Evolutionary conservation across 805 yeast species (phyloP).

Genomic region (Candida saitoana): DNA sequence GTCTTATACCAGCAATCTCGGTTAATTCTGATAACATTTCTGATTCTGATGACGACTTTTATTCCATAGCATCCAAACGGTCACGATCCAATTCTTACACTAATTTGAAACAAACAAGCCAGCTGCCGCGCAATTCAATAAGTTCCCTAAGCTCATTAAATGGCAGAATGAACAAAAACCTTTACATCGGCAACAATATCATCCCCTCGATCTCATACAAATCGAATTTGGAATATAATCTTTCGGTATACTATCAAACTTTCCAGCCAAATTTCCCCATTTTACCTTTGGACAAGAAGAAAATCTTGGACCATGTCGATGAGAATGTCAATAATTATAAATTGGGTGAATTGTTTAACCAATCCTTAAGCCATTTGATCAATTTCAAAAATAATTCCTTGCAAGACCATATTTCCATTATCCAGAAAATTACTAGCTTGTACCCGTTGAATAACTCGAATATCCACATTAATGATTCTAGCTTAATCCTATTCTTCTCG

Average conservation of each 20-base stretch:
- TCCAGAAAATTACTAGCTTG: constrained; percentile 30
- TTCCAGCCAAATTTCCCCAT: constrained; percentile 46
- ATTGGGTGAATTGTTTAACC: constrained; percentile 39
- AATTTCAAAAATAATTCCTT: constrained; percentile 31
- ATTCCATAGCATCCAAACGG: constrained; percentile 19
- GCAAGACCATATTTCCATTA: constrained; percentile 28
- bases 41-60: constrained; percentile 35
- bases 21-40: constrained; percentile 21
- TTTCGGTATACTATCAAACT: constrained; percentile 39
- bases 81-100: constrained; percentile 8
- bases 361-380: constrained; percentile 36
- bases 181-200: constrained; percentile 5
- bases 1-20: constrained; percentile 23
- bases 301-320: constrained; percentile 16
- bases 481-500: constrained; percentile 25
- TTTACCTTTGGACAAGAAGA: constrained; percentile 31
- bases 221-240: constrained; percentile 26
- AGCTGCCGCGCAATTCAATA: constrained; percentile 32
- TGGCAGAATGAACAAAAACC: constrained; percentile 23
- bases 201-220: constrained; percentile 6
- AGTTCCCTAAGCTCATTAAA: constrained; percentile 27
- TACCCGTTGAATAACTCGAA: constrained; percentile 31
- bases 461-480: constrained; percentile 21
- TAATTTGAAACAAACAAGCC: constrained; percentile 9
- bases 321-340: constrained; percentile 25